Percentiles rank a stretch among this genome's conserved stretches.
Conservation (phyloP, 768 basidiomycete genomes). For the Boletellus ananas region DNA sequence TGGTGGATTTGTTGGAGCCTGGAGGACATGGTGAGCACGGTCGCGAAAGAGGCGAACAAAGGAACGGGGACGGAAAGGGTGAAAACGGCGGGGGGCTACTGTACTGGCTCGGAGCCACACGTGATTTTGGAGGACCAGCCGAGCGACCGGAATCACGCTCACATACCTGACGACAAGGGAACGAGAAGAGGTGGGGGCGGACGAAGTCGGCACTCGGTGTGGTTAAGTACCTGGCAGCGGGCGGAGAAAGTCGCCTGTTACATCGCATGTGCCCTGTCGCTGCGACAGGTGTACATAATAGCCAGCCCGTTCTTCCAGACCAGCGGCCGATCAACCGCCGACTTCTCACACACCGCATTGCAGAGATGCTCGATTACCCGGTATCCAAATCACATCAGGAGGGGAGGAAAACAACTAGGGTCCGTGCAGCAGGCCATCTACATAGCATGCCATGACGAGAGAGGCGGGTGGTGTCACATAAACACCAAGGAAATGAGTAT, state of each 20-base stretch:
- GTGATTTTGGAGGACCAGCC: constrained; percentile 12
- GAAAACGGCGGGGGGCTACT: background rate
- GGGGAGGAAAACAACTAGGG: background rate
- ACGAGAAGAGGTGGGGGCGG: background rate
- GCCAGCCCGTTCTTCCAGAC: no score
- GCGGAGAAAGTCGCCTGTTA: background rate
- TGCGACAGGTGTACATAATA: background rate
- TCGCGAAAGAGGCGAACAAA: no score
- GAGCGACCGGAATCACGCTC: no score
- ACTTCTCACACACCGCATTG: background rate
- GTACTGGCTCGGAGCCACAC: constrained; percentile 6
- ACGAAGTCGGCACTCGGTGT: no score
- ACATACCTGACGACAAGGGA: background rate
- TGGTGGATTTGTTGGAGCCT: constrained; percentile 59
- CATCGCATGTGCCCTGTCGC: no score
- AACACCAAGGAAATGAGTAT: constrained; percentile 8
- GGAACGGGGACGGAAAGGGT: background rate
- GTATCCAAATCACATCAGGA: constrained; percentile 14
- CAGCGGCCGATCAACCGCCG: background rate
- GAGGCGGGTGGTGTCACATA: constrained; percentile 5
- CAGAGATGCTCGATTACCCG: constrained; percentile 14
- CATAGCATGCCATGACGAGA: no score
- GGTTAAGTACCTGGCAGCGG: constrained; percentile 1
- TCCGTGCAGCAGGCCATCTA: no score
- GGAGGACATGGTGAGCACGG: constrained; percentile 40